These are phyloP conservation scores for Kregervanrija pseudodelftensis DNA, from an alignment of 805 yeast genomes.

Conservation along the genomic window DNA sequence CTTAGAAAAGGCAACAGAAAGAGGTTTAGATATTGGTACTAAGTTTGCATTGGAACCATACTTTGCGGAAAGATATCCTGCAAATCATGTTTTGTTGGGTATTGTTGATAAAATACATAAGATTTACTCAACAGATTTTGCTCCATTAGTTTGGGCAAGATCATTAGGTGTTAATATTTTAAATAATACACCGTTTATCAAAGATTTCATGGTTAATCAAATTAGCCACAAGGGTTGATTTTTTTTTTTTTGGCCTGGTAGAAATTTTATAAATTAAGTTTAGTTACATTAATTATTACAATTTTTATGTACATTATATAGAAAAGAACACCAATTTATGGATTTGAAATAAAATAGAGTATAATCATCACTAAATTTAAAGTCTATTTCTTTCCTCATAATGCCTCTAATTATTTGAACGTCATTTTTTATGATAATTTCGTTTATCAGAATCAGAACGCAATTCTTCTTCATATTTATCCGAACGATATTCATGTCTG, in stretches of 20 bases:
- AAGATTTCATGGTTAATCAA: slow-evolving; percentile 59
- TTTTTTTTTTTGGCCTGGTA: neutral
- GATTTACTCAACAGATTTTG: slow-evolving; percentile 64
- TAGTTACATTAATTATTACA: neutral
- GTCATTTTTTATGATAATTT: too few relatives aligned
- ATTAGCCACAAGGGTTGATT: slow-evolving; percentile 22
- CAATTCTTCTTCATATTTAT: too few relatives aligned
- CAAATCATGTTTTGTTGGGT: slow-evolving; percentile 75
- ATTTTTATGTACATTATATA: too few relatives aligned
- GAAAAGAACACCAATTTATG: neutral
- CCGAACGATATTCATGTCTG: too few relatives aligned
- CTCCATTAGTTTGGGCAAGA: slow-evolving; percentile 69
- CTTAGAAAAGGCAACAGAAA: slow-evolving; percentile 56
- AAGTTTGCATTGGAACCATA: slow-evolving; percentile 77
- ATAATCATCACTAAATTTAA: too few relatives aligned
- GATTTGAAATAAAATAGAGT: neutral
- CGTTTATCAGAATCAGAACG: too few relatives aligned
- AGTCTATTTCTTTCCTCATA: too few relatives aligned
- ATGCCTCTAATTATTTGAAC: too few relatives aligned
- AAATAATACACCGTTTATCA: slow-evolving; percentile 56
- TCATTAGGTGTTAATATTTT: slow-evolving; percentile 69
- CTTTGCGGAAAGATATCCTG: slow-evolving; percentile 74
- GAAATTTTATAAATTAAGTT: too few relatives aligned
- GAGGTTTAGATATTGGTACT: slow-evolving; percentile 88
- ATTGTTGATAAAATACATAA: slow-evolving; percentile 90